Percentiles rank a stretch among this genome's conserved stretches.
Evolutionary conservation across 2,329 filamentous ascomycete species (phyloP).

Genomic region (Neocucurbitaria cava): DNA sequence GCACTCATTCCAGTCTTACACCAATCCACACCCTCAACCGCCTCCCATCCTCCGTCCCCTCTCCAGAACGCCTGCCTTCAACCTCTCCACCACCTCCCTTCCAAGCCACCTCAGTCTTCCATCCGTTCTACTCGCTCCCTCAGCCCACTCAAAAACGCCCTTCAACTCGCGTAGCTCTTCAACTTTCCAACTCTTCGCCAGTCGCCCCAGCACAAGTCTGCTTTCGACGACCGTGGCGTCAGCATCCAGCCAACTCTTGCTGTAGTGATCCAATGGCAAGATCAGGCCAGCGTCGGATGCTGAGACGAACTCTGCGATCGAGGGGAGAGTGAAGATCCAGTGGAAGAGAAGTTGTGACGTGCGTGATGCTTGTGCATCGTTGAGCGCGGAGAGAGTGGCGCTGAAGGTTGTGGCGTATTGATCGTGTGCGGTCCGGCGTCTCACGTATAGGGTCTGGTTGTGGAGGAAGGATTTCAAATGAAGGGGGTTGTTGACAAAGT

Average conservation of each 20-base stretch:
- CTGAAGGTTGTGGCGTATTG: conserved; percentile 70
- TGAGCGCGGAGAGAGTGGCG: conserved; percentile 76
- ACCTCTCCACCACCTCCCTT: conserved; percentile 61
- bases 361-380: conserved; percentile 59
- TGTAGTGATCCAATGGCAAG: conserved; percentile 51
- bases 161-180: conserved; percentile 65
- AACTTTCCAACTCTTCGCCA: conserved; percentile 55
- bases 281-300: conserved; percentile 66
- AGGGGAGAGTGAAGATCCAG: conserved; percentile 74
- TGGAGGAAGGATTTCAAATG: conserved; percentile 70
- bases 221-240: conserved; percentile 72
- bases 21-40: not conserved
- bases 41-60: conserved; percentile 37
- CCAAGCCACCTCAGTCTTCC: conserved; percentile 61
- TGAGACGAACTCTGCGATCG: conserved; percentile 53
- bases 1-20: not conserved
- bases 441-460: conserved; percentile 77
- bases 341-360: conserved; percentile 63
- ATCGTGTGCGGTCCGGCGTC: conserved; percentile 67
- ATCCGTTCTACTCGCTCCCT: conserved; percentile 47
- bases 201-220: conserved; percentile 65
- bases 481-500: conserved; percentile 70
- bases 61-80: conserved; percentile 60
- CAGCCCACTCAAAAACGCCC: conserved; percentile 72
- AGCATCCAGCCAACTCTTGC: conserved; percentile 58